These are phyloP conservation scores for Lecanosticta acicola DNA, from an alignment of 2,329 filamentous ascomycete genomes.

Conservation along the genomic window DNA sequence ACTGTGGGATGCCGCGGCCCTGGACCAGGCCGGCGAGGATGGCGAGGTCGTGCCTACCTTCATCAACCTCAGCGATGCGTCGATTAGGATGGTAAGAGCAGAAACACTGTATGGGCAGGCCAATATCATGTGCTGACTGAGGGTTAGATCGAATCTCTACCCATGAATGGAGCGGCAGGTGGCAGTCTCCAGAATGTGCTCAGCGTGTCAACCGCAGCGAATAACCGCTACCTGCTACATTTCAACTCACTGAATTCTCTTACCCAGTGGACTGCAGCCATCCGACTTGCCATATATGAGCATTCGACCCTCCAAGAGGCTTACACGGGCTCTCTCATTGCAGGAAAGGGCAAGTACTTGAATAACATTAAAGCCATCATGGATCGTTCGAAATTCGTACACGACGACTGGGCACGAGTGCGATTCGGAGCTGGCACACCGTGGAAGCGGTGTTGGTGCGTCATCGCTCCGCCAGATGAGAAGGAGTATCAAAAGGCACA, in stretches of 20 bases:
- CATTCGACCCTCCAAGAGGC: slow-evolving; percentile 89
- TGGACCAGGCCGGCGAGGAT: slow-evolving; percentile 80
- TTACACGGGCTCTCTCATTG: slow-evolving; percentile 92
- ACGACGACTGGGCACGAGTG: slow-evolving; percentile 91
- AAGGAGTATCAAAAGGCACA: slow-evolving; percentile 82
- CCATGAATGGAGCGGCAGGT: slow-evolving; percentile 69
- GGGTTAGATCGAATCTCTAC: slow-evolving; percentile 60
- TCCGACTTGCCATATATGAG: slow-evolving; percentile 90
- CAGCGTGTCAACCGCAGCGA: slow-evolving; percentile 89
- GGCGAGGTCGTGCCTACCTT: slow-evolving; percentile 85
- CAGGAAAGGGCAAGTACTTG: slow-evolving; percentile 80
- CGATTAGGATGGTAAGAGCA: slow-evolving; percentile 89
- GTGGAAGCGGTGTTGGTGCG: slow-evolving; percentile 95
- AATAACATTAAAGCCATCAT: slow-evolving; percentile 90
- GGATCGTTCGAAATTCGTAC: slow-evolving; percentile 68
- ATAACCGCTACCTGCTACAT: slow-evolving; percentile 90
- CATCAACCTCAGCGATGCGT: slow-evolving; percentile 94
- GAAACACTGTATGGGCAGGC: too few relatives aligned
- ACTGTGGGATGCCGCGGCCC: slow-evolving; percentile 87
- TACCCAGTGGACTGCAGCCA: slow-evolving; percentile 92
- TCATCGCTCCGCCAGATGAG: slow-evolving; percentile 85
- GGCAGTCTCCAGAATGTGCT: slow-evolving; percentile 89
- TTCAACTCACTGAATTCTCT: slow-evolving; percentile 93
- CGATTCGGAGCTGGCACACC: slow-evolving; percentile 92
- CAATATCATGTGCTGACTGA: slow-evolving; percentile 4